Evolutionary conservation across 2,329 filamentous ascomycete species (phyloP).

Genomic region (Sporothrix variecibatus): DNA sequence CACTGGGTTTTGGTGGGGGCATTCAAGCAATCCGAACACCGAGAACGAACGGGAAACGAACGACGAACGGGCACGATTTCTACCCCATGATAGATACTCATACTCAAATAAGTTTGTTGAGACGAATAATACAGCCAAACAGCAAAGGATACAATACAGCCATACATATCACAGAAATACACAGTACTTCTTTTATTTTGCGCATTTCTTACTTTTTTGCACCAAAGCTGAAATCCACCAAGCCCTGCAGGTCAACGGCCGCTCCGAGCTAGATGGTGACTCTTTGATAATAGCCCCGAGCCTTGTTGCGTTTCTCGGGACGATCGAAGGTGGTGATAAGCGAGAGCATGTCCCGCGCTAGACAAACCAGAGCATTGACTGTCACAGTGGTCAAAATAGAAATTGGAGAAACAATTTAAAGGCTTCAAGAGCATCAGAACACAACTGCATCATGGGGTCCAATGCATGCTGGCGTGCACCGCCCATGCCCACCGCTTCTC

Average conservation of each 20-base stretch:
- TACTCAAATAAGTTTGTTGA: neutral
- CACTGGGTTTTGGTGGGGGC: neutral
- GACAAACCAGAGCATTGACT: neutral
- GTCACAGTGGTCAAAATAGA: neutral
- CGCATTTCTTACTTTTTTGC: neutral
- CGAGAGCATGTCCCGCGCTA: neutral
- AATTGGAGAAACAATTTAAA: neutral
- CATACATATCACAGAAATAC: neutral
- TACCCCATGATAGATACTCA: neutral
- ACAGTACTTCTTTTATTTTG: neutral
- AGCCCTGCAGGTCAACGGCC: neutral
- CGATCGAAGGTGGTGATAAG: neutral
- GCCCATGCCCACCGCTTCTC: neutral
- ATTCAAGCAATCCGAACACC: neutral
- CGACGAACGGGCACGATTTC: neutral
- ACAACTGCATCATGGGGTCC: neutral
- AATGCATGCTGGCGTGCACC: neutral
- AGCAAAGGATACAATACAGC: neutral
- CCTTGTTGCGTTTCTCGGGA: neutral
- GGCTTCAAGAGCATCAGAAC: neutral
- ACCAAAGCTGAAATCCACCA: neutral
- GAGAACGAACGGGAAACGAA: neutral
- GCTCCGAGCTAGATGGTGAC: neutral
- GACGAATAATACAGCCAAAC: neutral
- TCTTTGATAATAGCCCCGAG: neutral